phyloP scores from a whole-genome alignment of 306 rosid species.

The Dicorynia guianensis region DNA sequence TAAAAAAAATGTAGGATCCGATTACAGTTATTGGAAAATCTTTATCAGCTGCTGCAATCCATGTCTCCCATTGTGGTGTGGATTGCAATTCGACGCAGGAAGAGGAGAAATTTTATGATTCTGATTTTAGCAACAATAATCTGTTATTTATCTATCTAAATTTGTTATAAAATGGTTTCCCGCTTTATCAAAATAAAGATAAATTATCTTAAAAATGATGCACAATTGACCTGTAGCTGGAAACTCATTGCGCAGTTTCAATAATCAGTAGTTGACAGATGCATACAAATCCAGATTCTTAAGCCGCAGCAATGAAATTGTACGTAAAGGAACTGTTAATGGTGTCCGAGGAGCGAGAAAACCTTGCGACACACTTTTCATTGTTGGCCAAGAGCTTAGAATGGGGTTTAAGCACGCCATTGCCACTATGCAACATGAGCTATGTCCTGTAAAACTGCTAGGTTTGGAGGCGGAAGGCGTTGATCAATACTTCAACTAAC shows the following conservation, averaged over 20 bases:
- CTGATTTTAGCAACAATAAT: too few species aligned
- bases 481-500: constrained; percentile 25
- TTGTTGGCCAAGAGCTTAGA: constrained; percentile 20
- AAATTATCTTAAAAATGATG: too few species aligned
- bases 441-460: neutral
- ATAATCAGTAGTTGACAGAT: neutral
- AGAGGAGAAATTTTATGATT: too few species aligned
- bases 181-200: too few species aligned
- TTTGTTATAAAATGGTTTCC: too few species aligned
- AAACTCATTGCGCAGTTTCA: neutral
- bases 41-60: too few species aligned
- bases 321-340: neutral
- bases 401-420: constrained; percentile 31
- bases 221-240: too few species aligned
- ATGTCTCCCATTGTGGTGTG: too few species aligned
- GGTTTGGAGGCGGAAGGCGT: constrained; percentile 3
- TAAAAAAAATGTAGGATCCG: too few species aligned
- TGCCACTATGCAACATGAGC: neutral
- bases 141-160: too few species aligned
- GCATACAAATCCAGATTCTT: neutral
- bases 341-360: neutral
- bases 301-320: constrained; percentile 30
- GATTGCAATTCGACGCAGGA: too few species aligned
- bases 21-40: too few species aligned
- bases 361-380: constrained; percentile 14